phyloP scores from a whole-genome alignment of 257 asterid genomes.

The Solanum bukasovii region DNA sequence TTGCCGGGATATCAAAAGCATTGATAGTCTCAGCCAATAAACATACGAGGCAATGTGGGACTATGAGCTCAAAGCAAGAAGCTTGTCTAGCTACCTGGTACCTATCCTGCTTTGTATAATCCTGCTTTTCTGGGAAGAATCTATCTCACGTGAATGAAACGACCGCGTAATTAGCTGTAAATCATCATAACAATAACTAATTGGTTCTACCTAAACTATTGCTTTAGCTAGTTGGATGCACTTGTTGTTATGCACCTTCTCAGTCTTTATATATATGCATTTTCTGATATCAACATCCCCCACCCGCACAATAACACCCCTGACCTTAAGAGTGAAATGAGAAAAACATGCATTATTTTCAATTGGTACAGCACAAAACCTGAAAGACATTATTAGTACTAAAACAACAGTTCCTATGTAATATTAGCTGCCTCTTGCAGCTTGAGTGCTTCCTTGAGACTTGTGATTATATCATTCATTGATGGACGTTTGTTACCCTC shows the following conservation, averaged over 20 bases:
- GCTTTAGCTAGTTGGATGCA: background rate
- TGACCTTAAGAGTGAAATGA: background rate
- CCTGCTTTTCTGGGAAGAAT: background rate
- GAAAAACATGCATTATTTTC: background rate
- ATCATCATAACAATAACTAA: background rate
- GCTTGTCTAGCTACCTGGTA: too few species aligned
- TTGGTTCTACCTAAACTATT: background rate
- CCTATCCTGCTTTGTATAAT: too few species aligned
- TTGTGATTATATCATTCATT: constrained; percentile 30
- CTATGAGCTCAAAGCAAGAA: too few species aligned
- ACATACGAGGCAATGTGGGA: too few species aligned
- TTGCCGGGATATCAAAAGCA: too few species aligned
- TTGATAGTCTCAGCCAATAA: too few species aligned
- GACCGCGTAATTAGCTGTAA: background rate
- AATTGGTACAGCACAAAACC: background rate
- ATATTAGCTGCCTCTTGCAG: constrained; percentile 42
- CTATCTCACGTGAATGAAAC: background rate
- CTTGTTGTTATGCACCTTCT: background rate
- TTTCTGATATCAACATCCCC: background rate
- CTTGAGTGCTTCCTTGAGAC: constrained; percentile 45
- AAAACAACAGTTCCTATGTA: background rate
- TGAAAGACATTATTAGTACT: background rate
- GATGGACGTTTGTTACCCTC: constrained; percentile 43
- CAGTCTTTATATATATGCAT: background rate
- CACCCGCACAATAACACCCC: background rate